Evolutionary conservation across 805 yeast genomes (phyloP).

Genomic region (Barnettozyma siamensis): DNA sequence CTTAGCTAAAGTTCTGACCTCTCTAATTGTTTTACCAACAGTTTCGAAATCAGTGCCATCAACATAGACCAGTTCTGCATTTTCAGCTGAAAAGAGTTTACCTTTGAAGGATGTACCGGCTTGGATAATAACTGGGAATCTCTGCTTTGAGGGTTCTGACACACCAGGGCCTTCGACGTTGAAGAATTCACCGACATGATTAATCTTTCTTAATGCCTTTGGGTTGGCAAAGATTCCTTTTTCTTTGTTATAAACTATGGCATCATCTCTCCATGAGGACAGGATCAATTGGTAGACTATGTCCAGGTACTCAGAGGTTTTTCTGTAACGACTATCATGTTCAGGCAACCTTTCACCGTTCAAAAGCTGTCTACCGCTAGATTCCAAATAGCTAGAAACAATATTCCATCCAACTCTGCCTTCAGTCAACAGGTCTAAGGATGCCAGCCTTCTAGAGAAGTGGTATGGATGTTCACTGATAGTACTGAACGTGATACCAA

Average conservation of each 20-base stretch:
- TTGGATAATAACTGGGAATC: constrained; percentile 39
- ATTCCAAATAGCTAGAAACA: constrained; percentile 34
- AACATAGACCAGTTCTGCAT: constrained; percentile 39
- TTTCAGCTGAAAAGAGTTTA: constrained; percentile 35
- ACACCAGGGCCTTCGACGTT: constrained; percentile 37
- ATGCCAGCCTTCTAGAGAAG: constrained; percentile 33
- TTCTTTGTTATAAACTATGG: constrained; percentile 13
- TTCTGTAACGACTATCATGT: constrained; percentile 33
- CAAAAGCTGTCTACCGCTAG: constrained; percentile 33
- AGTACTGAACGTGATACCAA: constrained; percentile 37
- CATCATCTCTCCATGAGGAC: constrained; percentile 36
- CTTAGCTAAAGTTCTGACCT: constrained; percentile 29
- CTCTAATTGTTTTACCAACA: constrained; percentile 27
- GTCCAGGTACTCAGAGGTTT: constrained; percentile 35
- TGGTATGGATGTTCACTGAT: constrained; percentile 37
- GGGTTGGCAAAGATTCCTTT: constrained; percentile 30
- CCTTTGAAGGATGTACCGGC: constrained; percentile 41
- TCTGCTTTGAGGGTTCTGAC: constrained; percentile 38
- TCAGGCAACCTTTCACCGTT: constrained; percentile 30
- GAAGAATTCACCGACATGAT: constrained; percentile 35
- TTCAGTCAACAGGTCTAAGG: constrained; percentile 35
- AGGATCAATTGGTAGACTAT: constrained; percentile 32
- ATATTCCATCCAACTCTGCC: constrained; percentile 42
- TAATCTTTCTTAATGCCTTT: constrained; percentile 29
- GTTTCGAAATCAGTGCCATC: constrained; percentile 30